Evolutionary conservation across 2,329 filamentous ascomycete genomes (phyloP).

Genomic region (Fusarium sp.): DNA sequence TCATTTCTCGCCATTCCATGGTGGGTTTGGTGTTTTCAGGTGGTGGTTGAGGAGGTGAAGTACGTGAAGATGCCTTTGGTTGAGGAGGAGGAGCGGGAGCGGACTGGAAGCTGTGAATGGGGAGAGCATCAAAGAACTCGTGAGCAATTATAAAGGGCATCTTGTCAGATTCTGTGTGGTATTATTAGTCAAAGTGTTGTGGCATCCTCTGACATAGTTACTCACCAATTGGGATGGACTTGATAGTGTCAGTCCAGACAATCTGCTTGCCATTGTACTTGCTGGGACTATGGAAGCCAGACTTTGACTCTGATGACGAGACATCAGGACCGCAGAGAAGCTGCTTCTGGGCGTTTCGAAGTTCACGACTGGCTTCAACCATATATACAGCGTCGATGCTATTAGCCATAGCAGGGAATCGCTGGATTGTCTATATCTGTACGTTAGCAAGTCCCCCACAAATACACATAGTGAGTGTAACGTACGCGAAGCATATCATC

Average conservation of each 20-base stretch:
- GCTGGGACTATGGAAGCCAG: slow-evolving; percentile 78
- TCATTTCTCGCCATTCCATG: slow-evolving; percentile 82
- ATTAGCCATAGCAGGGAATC: slow-evolving; percentile 81
- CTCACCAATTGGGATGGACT: slow-evolving; percentile 78
- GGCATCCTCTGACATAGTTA: neutral
- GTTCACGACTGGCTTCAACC: slow-evolving; percentile 88
- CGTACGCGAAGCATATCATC: slow-evolving; percentile 90
- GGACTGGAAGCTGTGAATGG: slow-evolving; percentile 94
- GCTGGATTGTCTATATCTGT: slow-evolving; percentile 76
- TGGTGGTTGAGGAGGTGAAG: slow-evolving; percentile 52
- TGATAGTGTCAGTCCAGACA: slow-evolving; percentile 90
- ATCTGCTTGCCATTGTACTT: slow-evolving; percentile 82
- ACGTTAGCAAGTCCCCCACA: neutral
- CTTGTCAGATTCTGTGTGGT: slow-evolving; percentile 67
- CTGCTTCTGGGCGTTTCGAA: slow-evolving; percentile 81
- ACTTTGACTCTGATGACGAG: slow-evolving; percentile 74
- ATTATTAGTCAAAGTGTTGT: slow-evolving; percentile 7
- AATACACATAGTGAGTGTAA: neutral
- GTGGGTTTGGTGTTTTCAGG: slow-evolving; percentile 53
- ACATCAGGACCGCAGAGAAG: slow-evolving; percentile 81
- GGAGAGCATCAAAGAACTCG: slow-evolving; percentile 98
- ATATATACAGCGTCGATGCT: slow-evolving; percentile 91
- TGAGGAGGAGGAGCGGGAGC: slow-evolving; percentile 57
- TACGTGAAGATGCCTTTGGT: slow-evolving; percentile 21
- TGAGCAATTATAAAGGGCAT: slow-evolving; percentile 95